Evolutionary conservation across 805 yeast genomes (phyloP), one percentile per base, ranked within the genome.

Genomic region (Starmerella kuoi): DNA sequence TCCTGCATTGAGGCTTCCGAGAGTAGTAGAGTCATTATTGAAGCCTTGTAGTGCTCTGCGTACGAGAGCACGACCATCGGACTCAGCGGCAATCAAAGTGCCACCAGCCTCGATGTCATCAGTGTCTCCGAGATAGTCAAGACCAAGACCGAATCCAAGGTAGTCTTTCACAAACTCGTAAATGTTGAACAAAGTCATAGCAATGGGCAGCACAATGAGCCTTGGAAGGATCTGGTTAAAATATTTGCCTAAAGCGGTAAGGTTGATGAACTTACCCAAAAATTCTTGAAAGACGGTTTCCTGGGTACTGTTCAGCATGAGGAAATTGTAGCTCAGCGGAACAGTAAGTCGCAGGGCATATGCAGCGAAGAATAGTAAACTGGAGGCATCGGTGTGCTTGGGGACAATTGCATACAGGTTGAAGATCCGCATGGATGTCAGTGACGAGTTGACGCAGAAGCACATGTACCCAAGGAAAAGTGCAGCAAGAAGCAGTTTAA

Each of bases 331-430:
- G 21, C 83, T 75, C 48, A 84, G 65, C 9, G 94, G 94, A 11
- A 84, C 77, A 0, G 94, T 81, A 56, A 84, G 64, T 48, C 94
- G 74, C 39, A 87, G 79, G 17, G 83, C 76, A 53, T 84, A 83
- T 53, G 81, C 79, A 18, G 86, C 75, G 58, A 81, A 84, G 56
- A 83, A 84, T 26, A 83, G 68, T 19, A 80, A 70, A 14, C 84
- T 76, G 0, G 82, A 79, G 0, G 83, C 79, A 55, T 79, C 88
- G 0, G 88, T 77, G 40, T 76, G 70, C 48, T 69, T 70, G 17
- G 78, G 75, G 12, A 80, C 85, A 44, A 84, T 67, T 47, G 80
- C 86, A 57, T 82, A 84, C 58, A 79, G 69, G 55, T 79, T 78
- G 66, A 84, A 84, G 5, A 84, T 63, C 46, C 77, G 74, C 45